Evolutionary conservation across 768 basidiomycete genomes (phyloP), one percentile per base, ranked within the genome.

Genomic region (Trametes cubensis): DNA sequence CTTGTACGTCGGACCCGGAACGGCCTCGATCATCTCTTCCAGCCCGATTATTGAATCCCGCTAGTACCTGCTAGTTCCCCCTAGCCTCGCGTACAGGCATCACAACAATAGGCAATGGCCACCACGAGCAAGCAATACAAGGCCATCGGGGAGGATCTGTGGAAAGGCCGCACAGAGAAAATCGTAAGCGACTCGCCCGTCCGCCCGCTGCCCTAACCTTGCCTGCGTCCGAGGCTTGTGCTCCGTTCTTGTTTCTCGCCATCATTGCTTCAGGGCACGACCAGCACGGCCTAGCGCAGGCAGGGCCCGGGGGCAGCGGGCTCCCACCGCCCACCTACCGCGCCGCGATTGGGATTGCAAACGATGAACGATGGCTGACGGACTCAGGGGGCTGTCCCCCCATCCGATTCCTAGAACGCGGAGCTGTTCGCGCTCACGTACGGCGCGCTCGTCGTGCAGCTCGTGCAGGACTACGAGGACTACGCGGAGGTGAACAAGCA

Each of bases 391-490:
- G 74, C 34, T 28, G 10, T 34, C 34, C 48, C 4, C 23, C 18
- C 26, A 15, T 23, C n/a, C n/a, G n/a, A n/a, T n/a, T n/a, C 40
- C n/a, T 25, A 98, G 95, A 98, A 97, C 75, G 93, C 95, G 72
- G 97, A 99, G 75, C 83, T 99, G 26, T 98, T 99, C 76, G 90
- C 95, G 3, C 77, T 98, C 60, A 98, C 96, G 21, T 99, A 99
- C 67, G 97, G 97, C 54, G 95, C 95, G 23, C 85, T 98, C 53
- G 97, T 99, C 50, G 94, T 98, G 38, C 97, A 99, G 77, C 84
- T 99, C 63, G 95, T 98, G 64, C 97, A 98, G 72, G 97, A 99
- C 75, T 98, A 98, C 71, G 97, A 99, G 71, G 95, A 99, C 79
- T 98, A 97, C 72, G 83, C 83, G 15, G 94, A 96, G 73, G 92